Conservation (phyloP, 495 filamentous ascomycete species). For the Talaromyces ruber region DNA sequence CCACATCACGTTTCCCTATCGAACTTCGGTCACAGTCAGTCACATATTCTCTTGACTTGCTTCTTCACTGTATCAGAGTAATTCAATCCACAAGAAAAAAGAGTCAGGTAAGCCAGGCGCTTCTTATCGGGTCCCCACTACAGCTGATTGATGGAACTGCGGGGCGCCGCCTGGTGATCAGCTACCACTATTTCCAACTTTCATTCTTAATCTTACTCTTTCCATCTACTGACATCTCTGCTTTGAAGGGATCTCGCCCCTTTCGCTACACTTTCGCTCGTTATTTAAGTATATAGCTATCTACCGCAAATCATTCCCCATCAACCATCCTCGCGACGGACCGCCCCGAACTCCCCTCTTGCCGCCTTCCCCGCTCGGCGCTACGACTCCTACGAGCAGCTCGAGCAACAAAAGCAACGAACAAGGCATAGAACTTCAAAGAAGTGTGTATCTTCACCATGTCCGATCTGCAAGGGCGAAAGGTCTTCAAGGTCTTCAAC, state of each 20-base stretch:
- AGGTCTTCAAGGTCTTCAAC: constrained; percentile 99
- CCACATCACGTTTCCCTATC: background rate
- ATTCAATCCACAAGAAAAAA: background rate
- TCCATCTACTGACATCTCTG: background rate
- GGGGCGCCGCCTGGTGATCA: background rate
- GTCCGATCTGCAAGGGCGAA: constrained; percentile 76
- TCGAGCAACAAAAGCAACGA: background rate
- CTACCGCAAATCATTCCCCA: background rate
- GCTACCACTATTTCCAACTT: background rate
- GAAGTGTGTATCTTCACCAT: constrained; percentile 30
- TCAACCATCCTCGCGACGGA: background rate
- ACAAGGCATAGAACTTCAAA: background rate
- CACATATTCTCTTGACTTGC: background rate
- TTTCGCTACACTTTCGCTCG: background rate
- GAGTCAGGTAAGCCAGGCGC: background rate
- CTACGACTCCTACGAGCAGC: too few species aligned
- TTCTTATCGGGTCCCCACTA: background rate
- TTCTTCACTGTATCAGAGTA: background rate
- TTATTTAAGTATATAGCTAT: background rate
- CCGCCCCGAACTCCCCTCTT: background rate
- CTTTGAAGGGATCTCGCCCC: background rate
- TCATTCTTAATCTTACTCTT: background rate
- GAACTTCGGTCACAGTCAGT: background rate
- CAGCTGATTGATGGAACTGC: background rate
- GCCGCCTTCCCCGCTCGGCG: background rate